Evolutionary conservation across 2,329 filamentous ascomycete species (phyloP).

Genomic region (Fusarium sp.): DNA sequence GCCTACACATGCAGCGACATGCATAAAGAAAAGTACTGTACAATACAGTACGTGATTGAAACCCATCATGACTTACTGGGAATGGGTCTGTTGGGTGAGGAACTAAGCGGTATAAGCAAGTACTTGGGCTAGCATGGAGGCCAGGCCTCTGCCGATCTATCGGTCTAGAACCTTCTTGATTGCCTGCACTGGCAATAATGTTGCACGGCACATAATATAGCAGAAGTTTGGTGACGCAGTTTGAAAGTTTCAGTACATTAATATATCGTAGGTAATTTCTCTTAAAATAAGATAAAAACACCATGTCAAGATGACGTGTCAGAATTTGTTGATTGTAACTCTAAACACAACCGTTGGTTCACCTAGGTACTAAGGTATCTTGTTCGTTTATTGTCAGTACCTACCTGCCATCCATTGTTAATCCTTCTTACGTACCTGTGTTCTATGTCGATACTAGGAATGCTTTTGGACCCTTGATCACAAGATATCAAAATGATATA

Average conservation of each 20-base stretch:
- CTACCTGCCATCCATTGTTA: not conserved
- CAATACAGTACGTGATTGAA: not conserved
- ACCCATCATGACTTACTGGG: not conserved
- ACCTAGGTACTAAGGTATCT: not conserved
- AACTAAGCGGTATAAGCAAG: not conserved
- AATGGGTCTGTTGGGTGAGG: not conserved
- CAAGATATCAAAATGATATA: not conserved
- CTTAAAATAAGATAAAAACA: not conserved
- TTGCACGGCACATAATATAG: not conserved
- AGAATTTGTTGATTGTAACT: not conserved
- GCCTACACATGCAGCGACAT: conserved; percentile 11
- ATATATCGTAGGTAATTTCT: not conserved
- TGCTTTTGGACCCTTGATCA: not conserved
- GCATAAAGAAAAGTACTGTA: conserved; percentile 3
- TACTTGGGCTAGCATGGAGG: not conserved
- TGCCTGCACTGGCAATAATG: not conserved
- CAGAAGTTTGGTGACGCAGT: not conserved
- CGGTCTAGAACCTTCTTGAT: conserved; percentile 26
- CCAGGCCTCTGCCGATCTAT: conserved; percentile 27
- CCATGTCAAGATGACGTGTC: not conserved
- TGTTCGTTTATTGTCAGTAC: not conserved
- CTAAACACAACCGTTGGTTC: not conserved
- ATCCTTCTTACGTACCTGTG: not conserved
- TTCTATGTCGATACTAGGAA: not conserved
- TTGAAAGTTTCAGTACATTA: not conserved